Conservation (phyloP, 208 protist genomes). For the Leishmania gerbilli region DNA sequence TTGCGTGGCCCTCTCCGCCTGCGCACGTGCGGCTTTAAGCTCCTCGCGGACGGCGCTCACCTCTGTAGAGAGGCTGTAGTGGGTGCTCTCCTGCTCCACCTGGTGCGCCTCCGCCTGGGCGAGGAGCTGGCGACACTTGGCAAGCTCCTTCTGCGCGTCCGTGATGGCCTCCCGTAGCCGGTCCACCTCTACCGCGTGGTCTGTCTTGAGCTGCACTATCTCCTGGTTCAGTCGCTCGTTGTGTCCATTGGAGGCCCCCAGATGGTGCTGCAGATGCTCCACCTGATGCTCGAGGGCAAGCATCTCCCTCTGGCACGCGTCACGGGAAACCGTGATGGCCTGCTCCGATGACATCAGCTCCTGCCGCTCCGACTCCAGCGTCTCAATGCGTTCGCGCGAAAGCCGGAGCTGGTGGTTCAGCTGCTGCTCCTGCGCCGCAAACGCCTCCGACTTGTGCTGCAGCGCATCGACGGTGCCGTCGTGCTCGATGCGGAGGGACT, state of each 20-base stretch:
- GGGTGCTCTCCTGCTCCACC: slow-evolving; percentile 35
- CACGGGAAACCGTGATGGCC: slow-evolving; percentile 28
- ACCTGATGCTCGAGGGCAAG: slow-evolving; percentile 37
- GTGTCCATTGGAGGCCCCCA: slow-evolving; percentile 48
- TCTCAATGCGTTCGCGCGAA: slow-evolving; percentile 35
- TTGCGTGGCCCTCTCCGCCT: slow-evolving; percentile 29
- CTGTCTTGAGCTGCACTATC: slow-evolving; percentile 46
- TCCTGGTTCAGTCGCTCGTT: slow-evolving; percentile 59
- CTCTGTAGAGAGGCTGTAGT: slow-evolving; percentile 34
- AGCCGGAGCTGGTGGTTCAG: slow-evolving; percentile 32
- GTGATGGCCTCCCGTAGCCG: slow-evolving; percentile 42
- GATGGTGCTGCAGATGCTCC: slow-evolving; percentile 44
- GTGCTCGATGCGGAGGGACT: slow-evolving; percentile 39
- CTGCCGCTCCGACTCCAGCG: slow-evolving; percentile 38
- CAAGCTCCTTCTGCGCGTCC: slow-evolving; percentile 55
- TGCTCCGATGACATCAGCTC: slow-evolving; percentile 36
- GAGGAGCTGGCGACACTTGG: slow-evolving; percentile 44
- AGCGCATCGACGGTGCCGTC: slow-evolving; percentile 41
- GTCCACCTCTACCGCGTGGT: slow-evolving; percentile 44
- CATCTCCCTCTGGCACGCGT: slow-evolving; percentile 36
- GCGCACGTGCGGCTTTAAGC: slow-evolving; percentile 29
- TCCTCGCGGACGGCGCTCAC: slow-evolving; percentile 25
- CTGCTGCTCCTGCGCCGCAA: slow-evolving; percentile 37
- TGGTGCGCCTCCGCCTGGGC: slow-evolving; percentile 48
- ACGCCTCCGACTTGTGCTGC: slow-evolving; percentile 35